Conservation (phyloP, 495 filamentous ascomycete species). For the Viridothelium virens region DNA sequence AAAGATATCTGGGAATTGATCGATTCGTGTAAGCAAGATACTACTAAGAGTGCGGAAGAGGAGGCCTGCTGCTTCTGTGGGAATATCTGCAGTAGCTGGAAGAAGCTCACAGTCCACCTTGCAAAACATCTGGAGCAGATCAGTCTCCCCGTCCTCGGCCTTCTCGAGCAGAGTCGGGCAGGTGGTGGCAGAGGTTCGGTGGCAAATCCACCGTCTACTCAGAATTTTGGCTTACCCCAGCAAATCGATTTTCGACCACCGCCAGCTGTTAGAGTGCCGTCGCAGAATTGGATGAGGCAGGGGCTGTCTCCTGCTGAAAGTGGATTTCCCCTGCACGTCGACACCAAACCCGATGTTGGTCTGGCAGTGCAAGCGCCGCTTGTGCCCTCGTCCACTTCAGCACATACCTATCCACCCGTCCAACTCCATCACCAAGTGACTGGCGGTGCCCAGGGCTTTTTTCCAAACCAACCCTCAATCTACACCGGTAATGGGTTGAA, state of each 20-base stretch:
- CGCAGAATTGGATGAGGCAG: neutral
- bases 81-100: conserved; percentile 75
- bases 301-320: neutral
- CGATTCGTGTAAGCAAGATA: conserved; percentile 69
- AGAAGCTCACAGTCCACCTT: conserved; percentile 87
- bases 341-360: neutral
- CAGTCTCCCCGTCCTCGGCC: conserved; percentile 71
- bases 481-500: neutral
- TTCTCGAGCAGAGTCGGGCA: conserved; percentile 45
- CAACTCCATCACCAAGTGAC: neutral
- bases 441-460: neutral
- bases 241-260: conserved; percentile 5
- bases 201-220: neutral
- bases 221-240: neutral
- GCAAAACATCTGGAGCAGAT: conserved; percentile 97
- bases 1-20: conserved; percentile 66
- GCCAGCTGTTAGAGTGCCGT: neutral
- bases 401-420: conserved; percentile 4
- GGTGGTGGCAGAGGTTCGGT: neutral
- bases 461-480: neutral
- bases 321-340: neutral
- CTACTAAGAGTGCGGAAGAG: conserved; percentile 54
- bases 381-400: neutral
- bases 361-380: neutral
- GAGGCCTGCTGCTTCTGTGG: conserved; percentile 91